A percentile compares a stretch with the other conserved stretches of the same genome.
phyloP scores from a whole-genome alignment of 1,139 yeast species.

The Candida labiduridarum region DNA sequence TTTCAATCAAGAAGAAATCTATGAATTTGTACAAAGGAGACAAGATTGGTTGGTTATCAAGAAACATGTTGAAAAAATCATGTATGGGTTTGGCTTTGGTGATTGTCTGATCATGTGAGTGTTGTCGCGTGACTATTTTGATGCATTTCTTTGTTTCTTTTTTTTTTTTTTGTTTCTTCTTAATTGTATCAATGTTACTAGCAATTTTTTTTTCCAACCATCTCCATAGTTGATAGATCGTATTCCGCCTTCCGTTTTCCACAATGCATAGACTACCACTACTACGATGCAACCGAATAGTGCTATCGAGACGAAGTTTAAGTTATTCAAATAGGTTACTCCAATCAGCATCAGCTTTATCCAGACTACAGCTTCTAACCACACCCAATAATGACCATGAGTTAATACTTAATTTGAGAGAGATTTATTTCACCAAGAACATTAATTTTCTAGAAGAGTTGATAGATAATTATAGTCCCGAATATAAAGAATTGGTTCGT shows the following conservation, averaged over 20 bases:
- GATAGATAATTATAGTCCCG: not conserved
- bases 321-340: not conserved
- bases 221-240: not conserved
- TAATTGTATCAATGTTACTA: not conserved
- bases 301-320: not conserved
- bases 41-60: constrained; percentile 82
- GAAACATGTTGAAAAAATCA: constrained; percentile 86
- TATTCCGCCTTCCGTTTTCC: not conserved
- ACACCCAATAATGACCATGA: not conserved
- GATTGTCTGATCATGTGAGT: constrained; percentile 56
- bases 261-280: not conserved
- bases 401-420: not conserved
- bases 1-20: constrained; percentile 88
- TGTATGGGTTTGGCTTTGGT: constrained; percentile 82
- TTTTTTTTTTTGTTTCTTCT: not conserved
- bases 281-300: not conserved
- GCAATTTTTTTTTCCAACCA: not conserved
- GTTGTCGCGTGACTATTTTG: not conserved
- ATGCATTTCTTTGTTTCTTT: not conserved
- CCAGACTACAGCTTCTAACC: not conserved
- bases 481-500: not conserved
- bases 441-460: constrained; percentile 4
- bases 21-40: constrained; percentile 86
- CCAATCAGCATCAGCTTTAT: not conserved
- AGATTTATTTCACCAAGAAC: not conserved